phyloP scores from a whole-genome alignment of 108 stramenopile species.

The Skeletonema tropicum region DNA sequence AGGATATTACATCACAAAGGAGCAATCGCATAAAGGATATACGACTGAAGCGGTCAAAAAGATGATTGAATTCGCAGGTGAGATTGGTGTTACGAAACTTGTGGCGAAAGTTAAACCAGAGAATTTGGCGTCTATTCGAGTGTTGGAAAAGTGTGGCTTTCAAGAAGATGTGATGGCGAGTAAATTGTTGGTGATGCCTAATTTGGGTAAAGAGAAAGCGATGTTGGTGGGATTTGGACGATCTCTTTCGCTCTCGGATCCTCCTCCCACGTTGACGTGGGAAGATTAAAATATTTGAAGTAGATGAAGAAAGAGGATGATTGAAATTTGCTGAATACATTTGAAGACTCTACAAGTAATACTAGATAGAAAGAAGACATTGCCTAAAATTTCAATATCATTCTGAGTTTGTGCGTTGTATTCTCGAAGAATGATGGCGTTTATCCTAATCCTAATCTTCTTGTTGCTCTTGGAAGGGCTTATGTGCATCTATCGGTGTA shows the following conservation, averaged over 20 bases:
- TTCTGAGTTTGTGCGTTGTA: too few relatives aligned
- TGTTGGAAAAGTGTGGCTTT: conserved; percentile 25
- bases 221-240: conserved; percentile 9
- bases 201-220: background rate
- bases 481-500: too few relatives aligned
- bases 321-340: too few relatives aligned
- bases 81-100: conserved; percentile 15
- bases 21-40: conserved; percentile 8
- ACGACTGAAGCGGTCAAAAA: conserved; percentile 12
- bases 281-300: conserved; percentile 3
- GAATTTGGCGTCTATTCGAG: conserved; percentile 3
- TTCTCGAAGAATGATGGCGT: too few relatives aligned
- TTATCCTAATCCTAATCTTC: too few relatives aligned
- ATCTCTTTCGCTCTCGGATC: conserved; percentile 4
- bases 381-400: too few relatives aligned
- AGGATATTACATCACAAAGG: conserved; percentile 3
- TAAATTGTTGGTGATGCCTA: conserved; percentile 3
- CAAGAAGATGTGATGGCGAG: conserved; percentile 5
- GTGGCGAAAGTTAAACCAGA: conserved; percentile 13
- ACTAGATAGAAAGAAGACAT: too few relatives aligned
- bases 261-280: conserved; percentile 16
- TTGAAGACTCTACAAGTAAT: too few relatives aligned
- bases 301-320: too few relatives aligned
- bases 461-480: too few relatives aligned
- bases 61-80: conserved; percentile 13